Conservation (phyloP, 2,329 filamentous ascomycete genomes). For the Pseudopyricularia cyperi region DNA sequence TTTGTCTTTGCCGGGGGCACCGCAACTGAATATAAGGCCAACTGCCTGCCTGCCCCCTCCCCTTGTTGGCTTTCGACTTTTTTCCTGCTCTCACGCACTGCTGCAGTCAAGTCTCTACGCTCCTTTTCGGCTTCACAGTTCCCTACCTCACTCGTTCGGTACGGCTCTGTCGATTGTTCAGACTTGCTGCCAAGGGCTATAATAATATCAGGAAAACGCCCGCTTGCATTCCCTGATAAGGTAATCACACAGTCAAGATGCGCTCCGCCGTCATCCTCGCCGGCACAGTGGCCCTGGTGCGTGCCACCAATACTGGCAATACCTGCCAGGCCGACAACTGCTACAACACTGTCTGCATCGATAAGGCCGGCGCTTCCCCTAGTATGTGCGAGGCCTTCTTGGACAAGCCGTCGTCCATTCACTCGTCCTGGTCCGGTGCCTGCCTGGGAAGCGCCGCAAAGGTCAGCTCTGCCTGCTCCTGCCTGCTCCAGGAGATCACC, state of each 20-base stretch:
- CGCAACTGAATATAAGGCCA: too few relatives aligned
- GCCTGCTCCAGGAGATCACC: constrained; percentile 11
- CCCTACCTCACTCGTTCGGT: background rate
- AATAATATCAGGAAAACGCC: background rate
- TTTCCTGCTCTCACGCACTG: background rate
- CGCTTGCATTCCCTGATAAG: background rate
- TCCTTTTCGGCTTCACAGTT: background rate
- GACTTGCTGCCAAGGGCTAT: background rate
- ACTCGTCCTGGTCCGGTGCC: constrained; percentile 1
- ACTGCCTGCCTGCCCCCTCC: too few relatives aligned
- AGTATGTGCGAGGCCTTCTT: constrained; percentile 2
- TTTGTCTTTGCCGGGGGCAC: too few relatives aligned
- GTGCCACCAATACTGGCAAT: background rate
- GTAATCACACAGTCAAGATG: background rate
- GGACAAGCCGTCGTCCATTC: background rate
- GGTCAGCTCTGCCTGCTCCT: constrained; percentile 16
- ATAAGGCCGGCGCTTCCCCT: background rate
- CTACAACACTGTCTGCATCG: constrained; percentile 4
- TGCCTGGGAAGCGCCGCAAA: constrained; percentile 8
- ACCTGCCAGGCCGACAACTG: constrained; percentile 4
- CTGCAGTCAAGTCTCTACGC: background rate
- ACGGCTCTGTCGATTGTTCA: background rate
- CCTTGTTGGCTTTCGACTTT: background rate
- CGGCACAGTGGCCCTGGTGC: background rate
- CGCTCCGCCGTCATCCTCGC: background rate